These are phyloP conservation scores for Colletotrichum higginsianum DNA, from an alignment of 2,329 filamentous ascomycete species.

Conservation along the genomic window DNA sequence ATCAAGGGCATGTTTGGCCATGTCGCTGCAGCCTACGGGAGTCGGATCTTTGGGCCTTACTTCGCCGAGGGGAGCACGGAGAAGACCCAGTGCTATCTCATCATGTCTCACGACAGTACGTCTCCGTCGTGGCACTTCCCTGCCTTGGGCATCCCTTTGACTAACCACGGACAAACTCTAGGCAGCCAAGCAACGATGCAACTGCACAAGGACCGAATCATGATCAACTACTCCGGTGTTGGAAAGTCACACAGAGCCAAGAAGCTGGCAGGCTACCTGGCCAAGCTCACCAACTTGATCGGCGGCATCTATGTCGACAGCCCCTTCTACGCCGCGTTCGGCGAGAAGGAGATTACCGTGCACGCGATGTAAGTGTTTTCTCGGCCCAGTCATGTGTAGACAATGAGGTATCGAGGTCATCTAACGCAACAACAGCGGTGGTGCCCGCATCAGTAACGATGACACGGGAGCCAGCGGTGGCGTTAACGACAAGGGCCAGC, in stretches of 20 bases:
- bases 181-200: constrained; percentile 72
- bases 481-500: constrained; percentile 72
- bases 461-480: constrained; percentile 70
- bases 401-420: too few species aligned
- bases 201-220: constrained; percentile 71
- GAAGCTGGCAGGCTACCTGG: constrained; percentile 66
- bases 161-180: constrained; percentile 5
- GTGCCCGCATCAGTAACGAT: constrained; percentile 73
- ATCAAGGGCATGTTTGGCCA: constrained; percentile 60
- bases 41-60: constrained; percentile 71
- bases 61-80: constrained; percentile 68
- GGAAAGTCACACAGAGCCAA: constrained; percentile 69
- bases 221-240: constrained; percentile 72
- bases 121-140: not conserved
- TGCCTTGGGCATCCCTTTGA: not conserved
- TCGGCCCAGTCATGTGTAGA: too few species aligned
- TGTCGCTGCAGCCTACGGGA: constrained; percentile 64
- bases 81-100: constrained; percentile 74
- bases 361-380: constrained; percentile 68
- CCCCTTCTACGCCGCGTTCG: constrained; percentile 69
- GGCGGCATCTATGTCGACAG: constrained; percentile 73
- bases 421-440: constrained; percentile 53
- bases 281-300: constrained; percentile 68
- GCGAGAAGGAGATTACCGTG: constrained; percentile 73
- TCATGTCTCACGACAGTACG: constrained; percentile 76